phyloP scores from a whole-genome alignment of 352 stramenopile genomes.

The Globisporangium megalacanthum region DNA sequence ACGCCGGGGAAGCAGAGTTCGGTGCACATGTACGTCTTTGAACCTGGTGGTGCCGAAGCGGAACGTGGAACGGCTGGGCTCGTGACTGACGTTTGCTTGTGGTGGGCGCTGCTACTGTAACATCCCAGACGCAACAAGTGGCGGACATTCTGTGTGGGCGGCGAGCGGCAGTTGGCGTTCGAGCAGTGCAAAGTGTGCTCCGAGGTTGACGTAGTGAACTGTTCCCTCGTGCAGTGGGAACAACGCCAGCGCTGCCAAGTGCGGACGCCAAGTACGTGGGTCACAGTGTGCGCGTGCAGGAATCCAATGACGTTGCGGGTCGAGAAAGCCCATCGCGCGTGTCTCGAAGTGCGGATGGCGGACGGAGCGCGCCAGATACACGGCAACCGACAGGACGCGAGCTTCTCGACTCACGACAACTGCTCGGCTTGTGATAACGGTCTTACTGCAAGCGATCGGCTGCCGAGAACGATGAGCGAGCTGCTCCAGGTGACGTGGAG shows the following conservation, averaged over 20 bases:
- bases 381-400: too few relatives aligned
- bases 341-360: slow-evolving; percentile 15
- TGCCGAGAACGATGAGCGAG: slow-evolving; percentile 23
- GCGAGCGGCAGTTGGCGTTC: slow-evolving; percentile 17
- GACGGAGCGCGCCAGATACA: background rate
- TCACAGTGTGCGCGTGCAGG: slow-evolving; percentile 33
- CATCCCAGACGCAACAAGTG: slow-evolving; percentile 16
- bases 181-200: slow-evolving; percentile 37
- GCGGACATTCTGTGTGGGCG: slow-evolving; percentile 25
- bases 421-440: slow-evolving; percentile 16
- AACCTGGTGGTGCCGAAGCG: too few relatives aligned
- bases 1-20: background rate
- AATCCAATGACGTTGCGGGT: slow-evolving; percentile 20
- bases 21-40: slow-evolving; percentile 12
- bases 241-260: slow-evolving; percentile 17
- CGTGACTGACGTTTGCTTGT: background rate
- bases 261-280: slow-evolving; percentile 33
- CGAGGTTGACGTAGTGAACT: slow-evolving; percentile 23
- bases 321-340: slow-evolving; percentile 29
- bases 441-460: slow-evolving; percentile 9
- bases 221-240: slow-evolving; percentile 23
- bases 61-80: too few relatives aligned
- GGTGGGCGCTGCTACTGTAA: background rate
- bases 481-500: slow-evolving; percentile 25
- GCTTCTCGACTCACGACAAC: background rate